Evolutionary conservation across 495 filamentous ascomycete genomes (phyloP), one percentile per base, ranked within the genome.

Genomic region (Aspergillus asperescens): DNA sequence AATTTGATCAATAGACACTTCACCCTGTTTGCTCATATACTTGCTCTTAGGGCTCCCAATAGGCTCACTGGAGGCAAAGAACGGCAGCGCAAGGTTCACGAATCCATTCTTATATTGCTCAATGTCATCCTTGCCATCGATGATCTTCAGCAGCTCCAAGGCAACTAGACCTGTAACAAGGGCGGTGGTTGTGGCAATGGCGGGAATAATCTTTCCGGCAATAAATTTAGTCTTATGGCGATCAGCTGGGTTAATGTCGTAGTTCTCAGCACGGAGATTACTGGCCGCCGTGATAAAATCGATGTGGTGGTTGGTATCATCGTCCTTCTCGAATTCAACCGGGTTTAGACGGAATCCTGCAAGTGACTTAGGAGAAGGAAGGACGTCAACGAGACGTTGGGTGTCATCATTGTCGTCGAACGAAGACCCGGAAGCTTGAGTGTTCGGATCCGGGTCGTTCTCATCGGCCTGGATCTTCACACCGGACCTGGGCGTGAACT

Each of bases 91-190:
- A 51, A 99, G 76, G 74, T 99, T 99, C 67, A 97, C 73, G 66
- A 99, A 99, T 20, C 94, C 94, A 69, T 99, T 99, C 80, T 97
- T 97, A 80, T 92, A 99, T 61, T 96, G 88, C 69, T 96, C 92
- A 58, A 96, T 86, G 57, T 97, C 88, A 13, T 74, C 79, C 75
- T 99, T 95, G 59, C 91, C 93, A 67, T 96, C 94, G 34, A 97
- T 76, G 58, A 99, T 81, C 82, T 99, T 99, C 83, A 87, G 96
- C 24, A 97, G 75, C 75, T 99, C 94, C 31, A 97, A 74, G 43
- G 91, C 77, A 38, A 97, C 91, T 27, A 99, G 77, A 47, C 94
- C 94, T 2, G 94, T 97, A 32, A 96, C 91, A 19, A 99, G 76
- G 9, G 94, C 91, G 16, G 94, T 99, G 10, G 94, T 96, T 12